Conservation (phyloP, 352 stramenopile species). For the Phytopythium kandeliae region DNA sequence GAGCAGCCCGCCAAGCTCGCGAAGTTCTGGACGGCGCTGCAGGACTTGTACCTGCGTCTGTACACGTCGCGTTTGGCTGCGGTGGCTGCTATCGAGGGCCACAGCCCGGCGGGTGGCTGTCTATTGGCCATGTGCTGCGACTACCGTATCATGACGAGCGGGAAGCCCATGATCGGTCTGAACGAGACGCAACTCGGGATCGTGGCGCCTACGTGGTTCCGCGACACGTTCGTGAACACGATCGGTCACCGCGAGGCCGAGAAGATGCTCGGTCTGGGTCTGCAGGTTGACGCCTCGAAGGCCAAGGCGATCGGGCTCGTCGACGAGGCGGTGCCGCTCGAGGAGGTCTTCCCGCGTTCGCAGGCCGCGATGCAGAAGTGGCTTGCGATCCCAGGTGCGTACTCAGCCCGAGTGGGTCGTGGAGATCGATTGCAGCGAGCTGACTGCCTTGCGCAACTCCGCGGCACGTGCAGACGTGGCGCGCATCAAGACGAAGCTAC, state of each 20-base stretch:
- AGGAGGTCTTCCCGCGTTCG: conserved; percentile 69
- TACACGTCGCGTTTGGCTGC: conserved; percentile 88
- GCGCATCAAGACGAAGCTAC: conserved; percentile 66
- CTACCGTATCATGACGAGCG: conserved; percentile 91
- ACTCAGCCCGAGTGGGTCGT: neutral
- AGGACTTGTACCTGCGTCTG: conserved; percentile 91
- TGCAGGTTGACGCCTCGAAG: conserved; percentile 74
- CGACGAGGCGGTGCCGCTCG: conserved; percentile 66
- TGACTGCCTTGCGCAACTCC: neutral
- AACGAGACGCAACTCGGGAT: conserved; percentile 95
- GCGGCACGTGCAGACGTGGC: conserved; percentile 33
- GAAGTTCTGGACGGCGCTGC: conserved; percentile 90
- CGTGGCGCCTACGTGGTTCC: conserved; percentile 77
- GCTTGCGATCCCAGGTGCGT: conserved; percentile 72
- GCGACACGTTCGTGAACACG: conserved; percentile 79
- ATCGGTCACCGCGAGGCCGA: conserved; percentile 79
- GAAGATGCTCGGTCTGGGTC: conserved; percentile 78
- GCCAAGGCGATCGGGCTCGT: conserved; percentile 71
- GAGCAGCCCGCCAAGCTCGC: conserved; percentile 43
- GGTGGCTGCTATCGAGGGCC: conserved; percentile 88
- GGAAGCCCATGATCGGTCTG: conserved; percentile 88
- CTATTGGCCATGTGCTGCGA: conserved; percentile 93
- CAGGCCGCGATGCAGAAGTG: conserved; percentile 65
- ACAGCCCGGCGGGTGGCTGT: conserved; percentile 91
- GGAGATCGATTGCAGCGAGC: neutral